Base-by-base conservation (phyloP, 2,329 filamentous ascomycete species). In the Fusarium avenaceum region DNA sequence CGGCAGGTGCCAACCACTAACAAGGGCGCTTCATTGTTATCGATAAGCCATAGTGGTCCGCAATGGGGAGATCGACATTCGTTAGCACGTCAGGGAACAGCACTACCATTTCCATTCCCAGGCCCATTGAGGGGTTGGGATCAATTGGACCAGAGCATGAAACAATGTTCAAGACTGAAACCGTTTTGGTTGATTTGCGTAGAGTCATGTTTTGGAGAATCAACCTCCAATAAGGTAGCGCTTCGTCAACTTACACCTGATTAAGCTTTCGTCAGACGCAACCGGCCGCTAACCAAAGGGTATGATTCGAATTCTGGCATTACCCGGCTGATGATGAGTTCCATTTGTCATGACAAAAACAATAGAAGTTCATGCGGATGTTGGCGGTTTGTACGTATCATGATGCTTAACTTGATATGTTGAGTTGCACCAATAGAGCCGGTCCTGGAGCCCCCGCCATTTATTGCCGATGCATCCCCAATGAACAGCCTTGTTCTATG, bases 1-100 rank as follows among this genome's bases (percentile, higher is more conserved):
- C 63, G 69, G 71, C 57, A 73, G 60, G 70, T 64, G 61, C 61
- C 69, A 46, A 57, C 47, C 59, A 65, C 47, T 58, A 58, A 60
- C 55, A 67, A 70, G 42, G 45, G 38, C 51, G 30, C 24, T 14
- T 40, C 38, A 15, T 40, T 24, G 39, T 61, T 73, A 65, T 65
- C 62, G 61, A 65, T 65, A 65, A 65, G 43, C 17, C 19, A 28
- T 22, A 15, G 44, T 63, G 28, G 22, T 33, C 61, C 43, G 54
- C 38, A 65, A 61, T 11, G 32, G 43, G 47, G 63, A 62, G 63
- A 65, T 65, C 61, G 48, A 43, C 61, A 14, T 17, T 8, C 33
- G 7, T 35, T 17, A 53, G 52, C 59, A 58, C 58, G 46, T 45
- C 53, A 65, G 43, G 43, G 42, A 44, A 42, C 11, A 35, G 15